A percentile compares a stretch with the other conserved stretches of the same genome.
Conservation (phyloP, 768 basidiomycete genomes). For the Russula ochroleuca region DNA sequence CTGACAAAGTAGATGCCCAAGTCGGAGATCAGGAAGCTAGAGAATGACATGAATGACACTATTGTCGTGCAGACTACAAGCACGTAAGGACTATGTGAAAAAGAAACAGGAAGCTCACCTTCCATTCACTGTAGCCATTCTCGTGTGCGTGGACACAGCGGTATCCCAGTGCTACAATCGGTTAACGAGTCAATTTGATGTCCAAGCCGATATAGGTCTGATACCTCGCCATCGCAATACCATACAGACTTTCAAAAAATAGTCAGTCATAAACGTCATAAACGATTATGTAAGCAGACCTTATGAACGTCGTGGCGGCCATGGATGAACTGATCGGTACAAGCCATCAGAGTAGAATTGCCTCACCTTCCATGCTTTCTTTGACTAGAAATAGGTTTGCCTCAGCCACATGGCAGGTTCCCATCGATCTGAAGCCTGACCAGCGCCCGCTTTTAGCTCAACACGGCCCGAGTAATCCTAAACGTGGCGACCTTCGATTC, state of each 20-base stretch:
- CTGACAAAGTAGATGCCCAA: not conserved
- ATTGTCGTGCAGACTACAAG: not conserved
- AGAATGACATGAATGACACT: too few relatives aligned
- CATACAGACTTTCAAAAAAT: too few relatives aligned
- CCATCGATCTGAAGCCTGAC: constrained; percentile 4
- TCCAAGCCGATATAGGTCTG: too few relatives aligned
- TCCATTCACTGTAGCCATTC: not conserved
- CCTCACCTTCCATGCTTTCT: not conserved
- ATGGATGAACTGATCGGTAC: not conserved
- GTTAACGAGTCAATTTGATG: too few relatives aligned
- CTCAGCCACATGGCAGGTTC: not conserved
- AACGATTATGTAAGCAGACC: too few relatives aligned
- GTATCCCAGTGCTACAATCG: too few relatives aligned
- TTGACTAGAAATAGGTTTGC: not conserved
- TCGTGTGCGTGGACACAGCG: too few relatives aligned
- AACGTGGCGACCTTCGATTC: not conserved
- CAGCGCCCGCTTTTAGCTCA: not conserved
- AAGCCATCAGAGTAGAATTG: not conserved
- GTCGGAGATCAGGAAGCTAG: not conserved
- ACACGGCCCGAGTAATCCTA: not conserved
- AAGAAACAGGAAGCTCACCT: not conserved
- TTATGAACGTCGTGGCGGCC: not conserved
- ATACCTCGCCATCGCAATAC: too few relatives aligned
- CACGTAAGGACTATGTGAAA: not conserved
- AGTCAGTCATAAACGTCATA: too few relatives aligned